Percentiles rank a stretch among this genome's conserved stretches.
Evolutionary conservation across 306 rosid genomes (phyloP).

Genomic region (Alnus glutinosa): DNA sequence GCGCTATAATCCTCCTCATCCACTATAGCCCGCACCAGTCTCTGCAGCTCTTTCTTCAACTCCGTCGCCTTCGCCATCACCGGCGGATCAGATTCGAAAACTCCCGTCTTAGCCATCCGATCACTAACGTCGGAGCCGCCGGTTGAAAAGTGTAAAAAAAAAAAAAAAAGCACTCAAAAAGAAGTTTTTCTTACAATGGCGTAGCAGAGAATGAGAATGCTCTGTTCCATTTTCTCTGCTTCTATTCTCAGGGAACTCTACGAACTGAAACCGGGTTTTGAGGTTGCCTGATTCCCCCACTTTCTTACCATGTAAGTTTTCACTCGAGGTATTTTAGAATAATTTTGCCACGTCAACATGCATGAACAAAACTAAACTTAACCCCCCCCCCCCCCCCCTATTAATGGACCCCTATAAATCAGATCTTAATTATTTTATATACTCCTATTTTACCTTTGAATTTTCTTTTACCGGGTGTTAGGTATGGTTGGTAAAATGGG

Average conservation of each 20-base stretch:
- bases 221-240: conserved; percentile 26
- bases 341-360: not conserved
- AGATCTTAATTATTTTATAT: not conserved
- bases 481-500: too few relatives aligned
- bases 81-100: conserved; percentile 57
- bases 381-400: too few relatives aligned
- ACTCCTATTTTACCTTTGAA: not conserved
- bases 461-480: too few relatives aligned
- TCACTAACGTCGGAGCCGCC: conserved; percentile 6
- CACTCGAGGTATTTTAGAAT: not conserved
- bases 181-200: conserved; percentile 33
- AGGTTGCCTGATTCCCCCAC: conserved; percentile 17
- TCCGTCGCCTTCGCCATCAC: conserved; percentile 52
- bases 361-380: not conserved
- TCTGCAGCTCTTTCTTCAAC: conserved; percentile 78
- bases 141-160: not conserved
- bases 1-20: conserved; percentile 61
- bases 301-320: conserved; percentile 23
- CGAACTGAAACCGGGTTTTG: conserved; percentile 16
- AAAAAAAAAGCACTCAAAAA: not conserved
- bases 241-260: conserved; percentile 21
- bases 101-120: conserved; percentile 74
- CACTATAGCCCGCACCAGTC: conserved; percentile 55
- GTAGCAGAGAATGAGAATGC: conserved; percentile 38
- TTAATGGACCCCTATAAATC: not conserved